These are phyloP conservation scores for Pascua guehoae DNA, from an alignment of 1,284 basidiomycete species.

Conservation along the genomic window DNA sequence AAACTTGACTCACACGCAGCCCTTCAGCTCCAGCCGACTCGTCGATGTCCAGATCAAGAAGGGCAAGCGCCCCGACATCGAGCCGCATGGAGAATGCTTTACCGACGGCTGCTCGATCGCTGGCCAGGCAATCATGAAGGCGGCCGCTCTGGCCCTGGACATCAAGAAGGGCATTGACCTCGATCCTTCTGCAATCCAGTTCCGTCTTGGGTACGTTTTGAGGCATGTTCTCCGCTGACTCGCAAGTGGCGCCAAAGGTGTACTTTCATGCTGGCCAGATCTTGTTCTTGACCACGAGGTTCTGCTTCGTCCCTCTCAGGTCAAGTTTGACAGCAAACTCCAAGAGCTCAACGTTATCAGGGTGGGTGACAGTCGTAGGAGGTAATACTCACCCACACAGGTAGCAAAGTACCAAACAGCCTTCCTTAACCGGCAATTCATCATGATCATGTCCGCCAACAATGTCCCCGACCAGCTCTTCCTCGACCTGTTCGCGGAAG, in stretches of 20 bases:
- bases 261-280: slow-evolving; percentile 42
- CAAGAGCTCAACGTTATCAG: slow-evolving; percentile 41
- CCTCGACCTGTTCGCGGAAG: slow-evolving; percentile 34
- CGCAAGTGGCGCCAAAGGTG: slow-evolving; percentile 47
- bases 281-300: slow-evolving; percentile 30
- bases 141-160: slow-evolving; percentile 40
- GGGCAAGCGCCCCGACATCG: slow-evolving; percentile 5
- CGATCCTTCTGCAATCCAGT: slow-evolving; percentile 45
- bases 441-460: slow-evolving; percentile 46
- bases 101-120: slow-evolving; percentile 48
- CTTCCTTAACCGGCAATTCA: slow-evolving; percentile 49
- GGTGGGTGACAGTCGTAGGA: slow-evolving; percentile 16
- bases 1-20: slow-evolving; percentile 13
- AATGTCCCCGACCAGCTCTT: slow-evolving; percentile 40
- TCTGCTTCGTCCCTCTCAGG: slow-evolving; percentile 37
- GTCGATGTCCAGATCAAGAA: slow-evolving; percentile 28
- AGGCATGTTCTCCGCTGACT: background rate
- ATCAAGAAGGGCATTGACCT: slow-evolving; percentile 24
- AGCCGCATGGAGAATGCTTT: slow-evolving; percentile 34
- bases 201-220: slow-evolving; percentile 40
- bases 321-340: slow-evolving; percentile 43
- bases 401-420: slow-evolving; percentile 45
- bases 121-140: slow-evolving; percentile 33
- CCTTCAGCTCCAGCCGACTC: slow-evolving; percentile 39
- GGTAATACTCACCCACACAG: slow-evolving; percentile 17